Evolutionary conservation across 805 yeast genomes (phyloP).

Genomic region (Cyberlindnera sargentensis): DNA sequence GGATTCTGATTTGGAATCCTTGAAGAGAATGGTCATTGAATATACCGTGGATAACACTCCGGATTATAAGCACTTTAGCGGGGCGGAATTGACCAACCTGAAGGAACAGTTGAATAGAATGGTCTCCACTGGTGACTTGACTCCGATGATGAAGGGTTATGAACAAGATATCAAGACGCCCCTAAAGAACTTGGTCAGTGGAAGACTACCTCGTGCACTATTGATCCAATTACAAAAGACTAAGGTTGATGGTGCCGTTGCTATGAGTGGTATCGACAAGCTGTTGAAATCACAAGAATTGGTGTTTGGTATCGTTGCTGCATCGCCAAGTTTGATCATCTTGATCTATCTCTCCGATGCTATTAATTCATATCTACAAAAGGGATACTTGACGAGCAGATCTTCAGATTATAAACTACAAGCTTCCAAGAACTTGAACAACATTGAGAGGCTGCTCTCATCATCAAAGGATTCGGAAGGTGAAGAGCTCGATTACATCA

Average conservation of each 20-base stretch:
- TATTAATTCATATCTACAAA: slow-evolving; percentile 24
- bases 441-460: slow-evolving; percentile 48
- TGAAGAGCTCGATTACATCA: slow-evolving; percentile 29
- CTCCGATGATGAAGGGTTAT: slow-evolving; percentile 72
- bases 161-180: slow-evolving; percentile 73
- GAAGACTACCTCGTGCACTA: slow-evolving; percentile 68
- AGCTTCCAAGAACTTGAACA: slow-evolving; percentile 42
- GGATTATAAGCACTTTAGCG: slow-evolving; percentile 4
- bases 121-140: slow-evolving; percentile 69
- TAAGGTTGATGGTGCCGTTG: slow-evolving; percentile 90
- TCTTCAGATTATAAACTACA: slow-evolving; percentile 23
- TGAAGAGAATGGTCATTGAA: slow-evolving; percentile 83
- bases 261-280: slow-evolving; percentile 85
- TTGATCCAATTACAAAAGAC: slow-evolving; percentile 93
- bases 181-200: slow-evolving; percentile 49
- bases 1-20: slow-evolving; percentile 67
- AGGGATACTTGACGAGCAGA: slow-evolving; percentile 27
- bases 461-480: slow-evolving; percentile 17
- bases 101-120: slow-evolving; percentile 33
- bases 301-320: slow-evolving; percentile 88
- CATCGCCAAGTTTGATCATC: slow-evolving; percentile 69
- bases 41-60: slow-evolving; percentile 39
- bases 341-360: slow-evolving; percentile 38
- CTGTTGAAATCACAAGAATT: slow-evolving; percentile 85
- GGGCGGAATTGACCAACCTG: slow-evolving; percentile 1